Conservation (phyloP, 805 yeast genomes). For the Torulaspora quercuum region DNA sequence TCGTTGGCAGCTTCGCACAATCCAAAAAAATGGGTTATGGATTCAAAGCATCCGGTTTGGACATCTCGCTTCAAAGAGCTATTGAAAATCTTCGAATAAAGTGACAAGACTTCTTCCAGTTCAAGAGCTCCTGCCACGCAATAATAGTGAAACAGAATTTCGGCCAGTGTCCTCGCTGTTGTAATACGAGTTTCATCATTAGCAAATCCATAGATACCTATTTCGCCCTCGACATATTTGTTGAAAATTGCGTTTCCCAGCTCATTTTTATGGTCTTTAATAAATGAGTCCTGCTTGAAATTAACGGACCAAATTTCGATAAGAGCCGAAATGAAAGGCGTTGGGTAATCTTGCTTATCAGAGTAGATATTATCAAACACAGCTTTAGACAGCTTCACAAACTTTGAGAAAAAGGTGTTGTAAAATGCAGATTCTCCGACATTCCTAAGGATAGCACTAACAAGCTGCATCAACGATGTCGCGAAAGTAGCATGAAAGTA, state of each 20-base stretch:
- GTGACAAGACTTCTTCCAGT: slow-evolving; percentile 22
- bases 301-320: slow-evolving; percentile 28
- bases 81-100: slow-evolving; percentile 25
- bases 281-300: slow-evolving; percentile 23
- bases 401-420: slow-evolving; percentile 20
- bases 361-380: slow-evolving; percentile 23
- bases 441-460: slow-evolving; percentile 25
- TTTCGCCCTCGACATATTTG: slow-evolving; percentile 26
- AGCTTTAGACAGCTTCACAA: slow-evolving; percentile 27
- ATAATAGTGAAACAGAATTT: slow-evolving; percentile 33
- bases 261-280: slow-evolving; percentile 23
- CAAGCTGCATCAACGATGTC: slow-evolving; percentile 26
- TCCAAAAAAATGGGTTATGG: slow-evolving; percentile 37
- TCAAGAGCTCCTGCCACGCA: slow-evolving; percentile 18
- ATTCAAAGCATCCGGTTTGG: slow-evolving; percentile 37
- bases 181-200: slow-evolving; percentile 26
- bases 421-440: slow-evolving; percentile 12
- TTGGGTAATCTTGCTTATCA: slow-evolving; percentile 28
- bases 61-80: slow-evolving; percentile 25
- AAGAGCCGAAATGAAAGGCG: slow-evolving; percentile 25
- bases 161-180: slow-evolving; percentile 39
- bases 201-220: slow-evolving; percentile 32
- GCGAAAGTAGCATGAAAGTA: slow-evolving; percentile 32
- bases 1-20: slow-evolving; percentile 30
- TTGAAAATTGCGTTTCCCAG: slow-evolving; percentile 18